Conservation (phyloP, 805 yeast genomes). For the Ogataea corticis region DNA sequence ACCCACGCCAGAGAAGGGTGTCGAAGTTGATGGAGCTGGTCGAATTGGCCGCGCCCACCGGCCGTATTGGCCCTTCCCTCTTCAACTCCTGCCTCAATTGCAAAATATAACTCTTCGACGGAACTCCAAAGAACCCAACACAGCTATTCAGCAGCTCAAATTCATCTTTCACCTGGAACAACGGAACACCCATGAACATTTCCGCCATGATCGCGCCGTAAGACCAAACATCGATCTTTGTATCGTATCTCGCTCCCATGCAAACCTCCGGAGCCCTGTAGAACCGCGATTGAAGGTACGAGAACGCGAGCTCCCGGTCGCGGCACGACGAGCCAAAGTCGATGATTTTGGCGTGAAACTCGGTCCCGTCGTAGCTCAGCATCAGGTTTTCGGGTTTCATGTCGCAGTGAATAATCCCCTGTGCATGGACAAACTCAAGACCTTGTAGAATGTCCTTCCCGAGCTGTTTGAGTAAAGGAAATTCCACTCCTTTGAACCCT, state of each 20-base stretch:
- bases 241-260: slow-evolving; percentile 60
- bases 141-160: slow-evolving; percentile 45
- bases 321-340: slow-evolving; percentile 77
- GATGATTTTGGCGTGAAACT: slow-evolving; percentile 56
- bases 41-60: too few relatives aligned
- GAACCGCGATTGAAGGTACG: slow-evolving; percentile 64
- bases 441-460: slow-evolving; percentile 59
- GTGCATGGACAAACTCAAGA: slow-evolving; percentile 55
- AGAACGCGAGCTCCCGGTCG: slow-evolving; percentile 42
- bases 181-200: slow-evolving; percentile 56
- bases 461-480: slow-evolving; percentile 43
- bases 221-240: slow-evolving; percentile 83
- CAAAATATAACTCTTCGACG: slow-evolving; percentile 41
- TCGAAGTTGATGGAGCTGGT: slow-evolving; percentile 7
- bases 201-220: slow-evolving; percentile 92
- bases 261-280: slow-evolving; percentile 80
- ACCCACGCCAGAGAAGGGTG: slow-evolving; percentile 40
- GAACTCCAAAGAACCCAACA: slow-evolving; percentile 48
- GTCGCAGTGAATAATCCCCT: slow-evolving; percentile 76
- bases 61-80: slow-evolving; percentile 37
- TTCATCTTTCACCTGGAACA: slow-evolving; percentile 52
- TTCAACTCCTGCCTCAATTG: slow-evolving; percentile 40
- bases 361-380: slow-evolving; percentile 39
- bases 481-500: slow-evolving; percentile 49
- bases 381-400: slow-evolving; percentile 84